Evolutionary conservation across 305 asterid genomes (phyloP).

Genomic region (Fraxinus latifolia): DNA sequence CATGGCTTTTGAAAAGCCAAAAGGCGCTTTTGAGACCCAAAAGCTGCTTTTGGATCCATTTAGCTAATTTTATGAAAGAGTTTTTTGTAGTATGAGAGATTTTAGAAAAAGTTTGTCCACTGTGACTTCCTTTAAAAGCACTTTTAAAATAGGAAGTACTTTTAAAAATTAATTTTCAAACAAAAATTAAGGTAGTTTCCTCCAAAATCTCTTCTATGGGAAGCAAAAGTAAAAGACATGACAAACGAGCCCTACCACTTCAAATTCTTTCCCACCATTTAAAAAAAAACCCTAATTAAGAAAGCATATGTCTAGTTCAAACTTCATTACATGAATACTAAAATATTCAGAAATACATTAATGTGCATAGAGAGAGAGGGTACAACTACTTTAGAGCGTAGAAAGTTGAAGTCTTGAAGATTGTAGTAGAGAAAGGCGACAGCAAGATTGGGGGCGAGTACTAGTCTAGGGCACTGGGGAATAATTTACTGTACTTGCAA

Average conservation of each 20-base stretch:
- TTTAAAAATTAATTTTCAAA: too few relatives aligned
- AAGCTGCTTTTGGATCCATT: too few relatives aligned
- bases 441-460: constrained; percentile 36
- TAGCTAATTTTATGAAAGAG: too few relatives aligned
- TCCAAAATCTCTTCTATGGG: too few relatives aligned
- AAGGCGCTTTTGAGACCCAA: too few relatives aligned
- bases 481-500: constrained; percentile 29
- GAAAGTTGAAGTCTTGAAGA: constrained; percentile 5
- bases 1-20: too few relatives aligned
- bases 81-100: too few relatives aligned
- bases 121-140: too few relatives aligned
- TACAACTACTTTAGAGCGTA: background rate
- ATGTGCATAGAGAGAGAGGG: background rate
- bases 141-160: too few relatives aligned
- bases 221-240: too few relatives aligned
- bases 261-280: background rate
- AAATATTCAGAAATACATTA: background rate
- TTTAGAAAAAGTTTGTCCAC: too few relatives aligned
- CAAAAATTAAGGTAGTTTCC: too few relatives aligned
- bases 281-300: background rate
- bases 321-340: constrained; percentile 6
- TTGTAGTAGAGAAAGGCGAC: background rate
- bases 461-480: background rate
- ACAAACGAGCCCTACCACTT: background rate
- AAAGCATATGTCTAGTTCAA: background rate